Percentiles rank a stretch among this genome's conserved stretches.
Conservation (phyloP, 2,329 filamentous ascomycete genomes). For the Paecilomyces niveus region DNA sequence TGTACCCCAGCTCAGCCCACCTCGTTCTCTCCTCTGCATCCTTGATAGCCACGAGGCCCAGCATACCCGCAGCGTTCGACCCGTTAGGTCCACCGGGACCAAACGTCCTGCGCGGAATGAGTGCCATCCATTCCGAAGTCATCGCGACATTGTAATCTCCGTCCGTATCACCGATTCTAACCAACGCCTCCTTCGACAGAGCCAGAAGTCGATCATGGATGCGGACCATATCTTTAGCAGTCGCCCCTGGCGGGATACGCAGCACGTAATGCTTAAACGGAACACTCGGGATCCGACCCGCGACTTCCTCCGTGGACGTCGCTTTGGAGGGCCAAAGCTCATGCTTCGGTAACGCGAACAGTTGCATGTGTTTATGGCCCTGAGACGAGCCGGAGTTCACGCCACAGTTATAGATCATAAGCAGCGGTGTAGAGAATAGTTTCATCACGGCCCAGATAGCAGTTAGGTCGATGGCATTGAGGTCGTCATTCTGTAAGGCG, state of each 20-base stretch:
- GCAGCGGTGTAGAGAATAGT: constrained; percentile 17
- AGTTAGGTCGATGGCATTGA: constrained; percentile 29
- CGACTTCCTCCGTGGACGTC: constrained; percentile 11
- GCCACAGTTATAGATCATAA: constrained; percentile 42
- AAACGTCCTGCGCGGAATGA: constrained; percentile 12
- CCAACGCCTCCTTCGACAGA: constrained; percentile 10
- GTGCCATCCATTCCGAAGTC: constrained; percentile 18
- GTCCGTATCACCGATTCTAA: constrained; percentile 7
- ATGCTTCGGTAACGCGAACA: constrained; percentile 28
- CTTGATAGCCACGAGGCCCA: constrained; percentile 16
- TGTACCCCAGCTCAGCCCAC: constrained; percentile 12
- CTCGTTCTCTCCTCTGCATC: constrained; percentile 12
- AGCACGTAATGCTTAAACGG: constrained; percentile 21
- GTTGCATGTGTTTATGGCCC: constrained; percentile 41
- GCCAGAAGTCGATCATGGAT: constrained; percentile 13
- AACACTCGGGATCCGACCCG: constrained; percentile 10
- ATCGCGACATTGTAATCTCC: constrained; percentile 20
- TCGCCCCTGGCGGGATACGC: constrained; percentile 11
- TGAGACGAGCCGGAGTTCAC: constrained; percentile 36
- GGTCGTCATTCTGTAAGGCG: constrained; percentile 20
- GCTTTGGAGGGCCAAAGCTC: constrained; percentile 14
- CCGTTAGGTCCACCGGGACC: constrained; percentile 9
- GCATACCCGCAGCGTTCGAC: constrained; percentile 17
- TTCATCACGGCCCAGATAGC: constrained; percentile 31
- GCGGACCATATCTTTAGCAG: constrained; percentile 5